These are phyloP conservation scores for Infundibulicybe gibba DNA, from an alignment of 768 basidiomycete genomes.

Conservation along the genomic window DNA sequence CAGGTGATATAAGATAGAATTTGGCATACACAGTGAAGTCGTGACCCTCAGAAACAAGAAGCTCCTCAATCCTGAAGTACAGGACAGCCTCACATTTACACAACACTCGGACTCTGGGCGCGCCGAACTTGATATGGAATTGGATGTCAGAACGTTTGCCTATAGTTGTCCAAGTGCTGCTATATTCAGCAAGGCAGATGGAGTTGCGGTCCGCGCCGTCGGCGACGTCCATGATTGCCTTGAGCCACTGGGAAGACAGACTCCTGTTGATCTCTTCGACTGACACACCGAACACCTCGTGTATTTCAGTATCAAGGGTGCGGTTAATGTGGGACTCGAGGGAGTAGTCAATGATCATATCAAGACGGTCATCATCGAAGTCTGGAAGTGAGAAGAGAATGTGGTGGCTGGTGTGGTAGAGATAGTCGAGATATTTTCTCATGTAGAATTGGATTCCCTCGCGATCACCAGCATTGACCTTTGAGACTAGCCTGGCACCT, in stretches of 20 bases:
- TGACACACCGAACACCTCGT: slow-evolving; percentile 8
- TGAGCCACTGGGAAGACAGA: slow-evolving; percentile 9
- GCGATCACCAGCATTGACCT: slow-evolving; percentile 1
- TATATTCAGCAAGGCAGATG: slow-evolving; percentile 10
- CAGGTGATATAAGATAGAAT: neutral
- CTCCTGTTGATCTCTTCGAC: slow-evolving; percentile 11
- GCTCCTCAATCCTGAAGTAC: slow-evolving; percentile 12
- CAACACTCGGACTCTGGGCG: slow-evolving; percentile 12
- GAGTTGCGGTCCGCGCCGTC: slow-evolving; percentile 4
- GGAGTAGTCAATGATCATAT: slow-evolving; percentile 14
- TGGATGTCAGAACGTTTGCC: slow-evolving; percentile 8
- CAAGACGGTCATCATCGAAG: slow-evolving; percentile 12
- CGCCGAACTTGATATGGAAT: slow-evolving; percentile 15
- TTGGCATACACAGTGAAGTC: slow-evolving; percentile 7
- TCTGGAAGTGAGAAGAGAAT: slow-evolving; percentile 17
- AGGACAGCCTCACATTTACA: slow-evolving; percentile 15
- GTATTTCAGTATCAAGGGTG: slow-evolving; percentile 5
- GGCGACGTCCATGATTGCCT: slow-evolving; percentile 3
- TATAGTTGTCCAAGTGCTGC: slow-evolving; percentile 7
- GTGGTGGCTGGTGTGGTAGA: slow-evolving; percentile 14
- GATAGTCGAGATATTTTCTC: slow-evolving; percentile 12
- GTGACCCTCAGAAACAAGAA: slow-evolving; percentile 5
- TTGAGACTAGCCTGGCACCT: slow-evolving; percentile 8
- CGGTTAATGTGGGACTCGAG: slow-evolving; percentile 7
- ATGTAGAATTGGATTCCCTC: slow-evolving; percentile 12